These are phyloP conservation scores for Pseudogymnoascus sp. DNA, from an alignment of 2,329 filamentous ascomycete species.

Conservation along the genomic window DNA sequence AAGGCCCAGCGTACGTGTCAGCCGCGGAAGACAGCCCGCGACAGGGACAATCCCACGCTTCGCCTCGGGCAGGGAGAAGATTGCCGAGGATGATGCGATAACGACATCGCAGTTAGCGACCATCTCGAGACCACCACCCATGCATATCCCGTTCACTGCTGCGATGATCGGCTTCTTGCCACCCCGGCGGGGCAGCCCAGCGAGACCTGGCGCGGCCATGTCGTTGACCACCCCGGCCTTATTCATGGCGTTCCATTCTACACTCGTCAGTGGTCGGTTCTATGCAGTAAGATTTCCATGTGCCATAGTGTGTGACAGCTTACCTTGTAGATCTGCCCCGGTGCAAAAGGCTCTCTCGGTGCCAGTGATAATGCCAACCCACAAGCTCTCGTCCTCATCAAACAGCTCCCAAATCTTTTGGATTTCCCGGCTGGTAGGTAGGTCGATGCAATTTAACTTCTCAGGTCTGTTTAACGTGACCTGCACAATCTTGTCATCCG, in stretches of 20 bases:
- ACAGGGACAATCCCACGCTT: slow-evolving; percentile 59
- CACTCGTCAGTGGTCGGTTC: slow-evolving; percentile 9
- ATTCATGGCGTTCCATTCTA: slow-evolving; percentile 44
- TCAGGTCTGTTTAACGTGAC: slow-evolving; percentile 50
- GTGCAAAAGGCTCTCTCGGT: slow-evolving; percentile 56
- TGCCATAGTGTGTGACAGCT: slow-evolving; percentile 35
- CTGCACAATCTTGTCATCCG: slow-evolving; percentile 45
- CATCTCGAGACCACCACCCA: slow-evolving; percentile 70
- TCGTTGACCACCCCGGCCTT: slow-evolving; percentile 15
- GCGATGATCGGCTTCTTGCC: slow-evolving; percentile 67
- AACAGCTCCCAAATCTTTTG: slow-evolving; percentile 47
- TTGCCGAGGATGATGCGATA: slow-evolving; percentile 48
- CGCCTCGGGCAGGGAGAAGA: slow-evolving; percentile 62
- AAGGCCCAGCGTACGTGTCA: slow-evolving; percentile 52
- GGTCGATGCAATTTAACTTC: slow-evolving; percentile 46
- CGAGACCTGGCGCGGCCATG: slow-evolving; percentile 44
- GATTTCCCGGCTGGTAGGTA: slow-evolving; percentile 31
- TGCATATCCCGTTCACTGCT: slow-evolving; percentile 63
- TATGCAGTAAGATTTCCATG: slow-evolving; percentile 24
- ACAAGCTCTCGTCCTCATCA: slow-evolving; percentile 49
- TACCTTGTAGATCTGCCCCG: slow-evolving; percentile 53
- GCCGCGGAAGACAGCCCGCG: slow-evolving; percentile 58
- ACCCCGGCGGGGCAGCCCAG: slow-evolving; percentile 53
- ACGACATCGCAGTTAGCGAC: slow-evolving; percentile 62
- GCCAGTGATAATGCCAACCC: slow-evolving; percentile 56